These are phyloP conservation scores for Xerocomus amazonicus DNA, from an alignment of 1,284 basidiomycete species.

Conservation along the genomic window DNA sequence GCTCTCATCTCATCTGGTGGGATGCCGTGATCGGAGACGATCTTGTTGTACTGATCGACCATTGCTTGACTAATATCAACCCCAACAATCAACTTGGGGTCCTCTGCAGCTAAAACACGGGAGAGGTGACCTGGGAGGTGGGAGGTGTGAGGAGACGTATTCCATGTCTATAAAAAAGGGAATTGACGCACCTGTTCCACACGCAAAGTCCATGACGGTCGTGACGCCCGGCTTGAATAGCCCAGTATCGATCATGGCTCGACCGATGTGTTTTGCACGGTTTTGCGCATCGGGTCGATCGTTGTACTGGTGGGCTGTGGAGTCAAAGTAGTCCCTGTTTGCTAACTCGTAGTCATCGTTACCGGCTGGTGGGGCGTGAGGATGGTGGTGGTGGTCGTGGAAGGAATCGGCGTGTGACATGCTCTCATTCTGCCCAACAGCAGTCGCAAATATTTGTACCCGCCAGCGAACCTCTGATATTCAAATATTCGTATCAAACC, in stretches of 20 bases:
- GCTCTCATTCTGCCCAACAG: no score
- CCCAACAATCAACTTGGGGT: slow-evolving; percentile 56
- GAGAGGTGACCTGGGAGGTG: slow-evolving; percentile 50
- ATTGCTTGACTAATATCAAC: slow-evolving; percentile 66
- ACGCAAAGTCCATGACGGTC: slow-evolving; percentile 65
- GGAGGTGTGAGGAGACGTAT: neutral
- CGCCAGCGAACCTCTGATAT: neutral
- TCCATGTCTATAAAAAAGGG: neutral
- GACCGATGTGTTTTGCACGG: slow-evolving; percentile 35
- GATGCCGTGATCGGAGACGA: slow-evolving; percentile 55
- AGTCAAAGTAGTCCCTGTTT: slow-evolving; percentile 27
- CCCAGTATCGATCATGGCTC: slow-evolving; percentile 43
- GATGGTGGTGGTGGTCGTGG: slow-evolving; percentile 1
- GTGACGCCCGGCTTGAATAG: slow-evolving; percentile 55
- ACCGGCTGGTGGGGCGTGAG: neutral
- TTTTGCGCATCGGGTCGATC: slow-evolving; percentile 23
- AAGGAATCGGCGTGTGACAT: neutral
- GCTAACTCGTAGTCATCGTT: slow-evolving; percentile 11
- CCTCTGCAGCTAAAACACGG: slow-evolving; percentile 47
- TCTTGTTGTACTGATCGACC: slow-evolving; percentile 61
- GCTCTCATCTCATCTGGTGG: slow-evolving; percentile 57
- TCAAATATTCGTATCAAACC: neutral
- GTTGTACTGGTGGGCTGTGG: slow-evolving; percentile 24
- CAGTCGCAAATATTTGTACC: slow-evolving; percentile 2
- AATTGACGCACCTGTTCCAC: slow-evolving; percentile 53